Conservation (phyloP, 345 rosid genomes). For the Cardamine occulta region DNA sequence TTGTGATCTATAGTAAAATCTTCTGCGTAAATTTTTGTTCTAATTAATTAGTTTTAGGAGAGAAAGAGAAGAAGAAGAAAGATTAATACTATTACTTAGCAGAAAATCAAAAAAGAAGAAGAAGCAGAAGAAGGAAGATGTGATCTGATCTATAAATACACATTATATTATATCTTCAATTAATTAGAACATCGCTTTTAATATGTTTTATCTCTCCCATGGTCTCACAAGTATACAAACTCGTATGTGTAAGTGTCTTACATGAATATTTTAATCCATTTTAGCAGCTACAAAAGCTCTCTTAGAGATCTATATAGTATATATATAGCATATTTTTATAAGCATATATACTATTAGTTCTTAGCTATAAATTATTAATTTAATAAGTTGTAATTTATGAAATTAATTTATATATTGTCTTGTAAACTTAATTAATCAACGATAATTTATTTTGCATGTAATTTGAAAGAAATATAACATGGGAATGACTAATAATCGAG, state of each 20-base stretch:
- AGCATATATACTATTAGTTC: neutral
- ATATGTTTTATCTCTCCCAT: constrained; percentile 19
- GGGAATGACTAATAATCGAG: neutral
- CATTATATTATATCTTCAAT: constrained; percentile 26
- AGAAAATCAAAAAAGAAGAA: neutral
- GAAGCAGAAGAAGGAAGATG: constrained; percentile 25
- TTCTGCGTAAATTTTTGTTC: neutral
- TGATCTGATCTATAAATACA: constrained; percentile 39
- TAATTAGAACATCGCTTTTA: constrained; percentile 27
- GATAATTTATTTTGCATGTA: too few relatives aligned
- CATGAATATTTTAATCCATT: constrained; percentile 24
- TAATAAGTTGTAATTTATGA: neutral
- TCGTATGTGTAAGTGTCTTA: constrained; percentile 19
- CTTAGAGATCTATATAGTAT: neutral
- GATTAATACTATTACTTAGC: neutral
- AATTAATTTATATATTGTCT: neutral
- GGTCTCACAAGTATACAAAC: constrained; percentile 5
- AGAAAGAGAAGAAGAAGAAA: neutral
- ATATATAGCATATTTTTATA: too few relatives aligned
- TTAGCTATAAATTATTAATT: neutral
- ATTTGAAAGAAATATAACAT: too few relatives aligned
- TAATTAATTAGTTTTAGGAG: neutral
- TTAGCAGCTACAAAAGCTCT: neutral
- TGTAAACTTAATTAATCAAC: too few relatives aligned
- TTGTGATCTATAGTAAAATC: constrained; percentile 1